phyloP scores from a whole-genome alignment of 2,329 filamentous ascomycete genomes.

The Gaeumannomyces sp. region DNA sequence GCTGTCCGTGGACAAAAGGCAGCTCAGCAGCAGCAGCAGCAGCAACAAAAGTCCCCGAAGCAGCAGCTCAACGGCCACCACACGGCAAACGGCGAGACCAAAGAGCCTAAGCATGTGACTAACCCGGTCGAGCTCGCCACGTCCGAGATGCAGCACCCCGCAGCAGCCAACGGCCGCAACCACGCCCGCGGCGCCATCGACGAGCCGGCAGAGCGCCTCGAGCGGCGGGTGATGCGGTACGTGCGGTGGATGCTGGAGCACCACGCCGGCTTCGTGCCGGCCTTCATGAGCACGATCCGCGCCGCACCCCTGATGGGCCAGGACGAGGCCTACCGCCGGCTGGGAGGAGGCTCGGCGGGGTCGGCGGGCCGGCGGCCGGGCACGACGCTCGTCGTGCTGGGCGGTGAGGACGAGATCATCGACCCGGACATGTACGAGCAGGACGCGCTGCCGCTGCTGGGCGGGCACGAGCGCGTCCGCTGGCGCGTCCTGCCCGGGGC shows the following conservation, averaged over 20 bases:
- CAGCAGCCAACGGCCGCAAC: constrained; percentile 19
- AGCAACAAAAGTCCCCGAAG: background rate
- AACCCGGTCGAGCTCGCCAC: constrained; percentile 31
- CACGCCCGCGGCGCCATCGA: constrained; percentile 20
- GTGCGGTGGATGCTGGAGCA: constrained; percentile 53
- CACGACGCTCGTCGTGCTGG: constrained; percentile 47
- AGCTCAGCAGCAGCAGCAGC: constrained; percentile 9
- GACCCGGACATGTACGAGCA: constrained; percentile 40
- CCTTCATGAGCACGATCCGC: constrained; percentile 53
- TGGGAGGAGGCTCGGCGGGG: constrained; percentile 20
- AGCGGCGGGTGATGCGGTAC: constrained; percentile 41
- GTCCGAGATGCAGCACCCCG: constrained; percentile 32
- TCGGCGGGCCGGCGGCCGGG: constrained; percentile 19
- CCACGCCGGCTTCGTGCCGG: constrained; percentile 52
- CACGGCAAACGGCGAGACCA: background rate
- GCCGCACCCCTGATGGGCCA: constrained; percentile 48
- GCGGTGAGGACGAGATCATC: constrained; percentile 45
- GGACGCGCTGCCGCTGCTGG: constrained; percentile 45
- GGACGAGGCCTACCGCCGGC: constrained; percentile 41
- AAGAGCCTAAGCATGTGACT: constrained; percentile 11
- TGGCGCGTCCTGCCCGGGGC: constrained; percentile 46
- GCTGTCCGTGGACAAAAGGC: constrained; percentile 12
- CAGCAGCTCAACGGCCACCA: background rate
- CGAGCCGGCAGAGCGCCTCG: constrained; percentile 28
- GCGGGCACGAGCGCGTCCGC: constrained; percentile 38